Evolutionary conservation across 495 filamentous ascomycete species (phyloP).

Genomic region (Lophiostoma macrostomum): DNA sequence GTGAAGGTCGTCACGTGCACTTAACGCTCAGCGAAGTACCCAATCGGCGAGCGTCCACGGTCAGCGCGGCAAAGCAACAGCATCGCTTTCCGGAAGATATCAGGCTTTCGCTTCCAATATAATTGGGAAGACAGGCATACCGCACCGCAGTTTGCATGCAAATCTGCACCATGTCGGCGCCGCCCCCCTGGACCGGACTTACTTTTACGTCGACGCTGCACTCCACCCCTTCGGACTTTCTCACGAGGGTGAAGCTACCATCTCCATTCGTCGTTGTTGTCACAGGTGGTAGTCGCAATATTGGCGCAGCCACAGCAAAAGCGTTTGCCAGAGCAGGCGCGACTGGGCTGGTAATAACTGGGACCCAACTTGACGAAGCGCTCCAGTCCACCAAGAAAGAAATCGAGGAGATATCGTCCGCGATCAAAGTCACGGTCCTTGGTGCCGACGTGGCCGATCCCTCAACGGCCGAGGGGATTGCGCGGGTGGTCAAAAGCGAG

Average conservation of each 20-base stretch:
- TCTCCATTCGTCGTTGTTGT: slow-evolving; percentile 41
- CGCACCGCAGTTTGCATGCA: no score
- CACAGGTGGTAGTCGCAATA: slow-evolving; percentile 42
- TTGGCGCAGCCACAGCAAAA: slow-evolving; percentile 42
- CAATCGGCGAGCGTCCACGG: no score
- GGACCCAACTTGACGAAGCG: slow-evolving; percentile 3
- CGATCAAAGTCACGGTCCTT: slow-evolving; percentile 6
- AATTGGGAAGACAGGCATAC: no score
- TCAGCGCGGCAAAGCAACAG: no score
- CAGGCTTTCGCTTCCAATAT: no score
- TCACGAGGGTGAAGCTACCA: background rate
- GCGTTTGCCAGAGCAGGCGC: slow-evolving; percentile 41
- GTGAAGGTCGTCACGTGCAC: no score
- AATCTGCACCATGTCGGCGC: no score
- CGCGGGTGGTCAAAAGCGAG: slow-evolving; percentile 11
- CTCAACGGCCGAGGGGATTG: slow-evolving; percentile 3
- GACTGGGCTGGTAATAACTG: slow-evolving; percentile 13
- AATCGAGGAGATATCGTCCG: background rate
- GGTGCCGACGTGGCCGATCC: slow-evolving; percentile 6
- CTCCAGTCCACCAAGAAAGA: slow-evolving; percentile 7
- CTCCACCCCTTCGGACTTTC: no score
- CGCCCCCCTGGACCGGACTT: no score
- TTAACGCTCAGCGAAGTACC: no score
- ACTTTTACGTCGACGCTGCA: no score
- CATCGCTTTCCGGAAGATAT: no score